These are phyloP conservation scores for Lathyrus oleraceus DNA, from an alignment of 306 rosid species.

Conservation along the genomic window DNA sequence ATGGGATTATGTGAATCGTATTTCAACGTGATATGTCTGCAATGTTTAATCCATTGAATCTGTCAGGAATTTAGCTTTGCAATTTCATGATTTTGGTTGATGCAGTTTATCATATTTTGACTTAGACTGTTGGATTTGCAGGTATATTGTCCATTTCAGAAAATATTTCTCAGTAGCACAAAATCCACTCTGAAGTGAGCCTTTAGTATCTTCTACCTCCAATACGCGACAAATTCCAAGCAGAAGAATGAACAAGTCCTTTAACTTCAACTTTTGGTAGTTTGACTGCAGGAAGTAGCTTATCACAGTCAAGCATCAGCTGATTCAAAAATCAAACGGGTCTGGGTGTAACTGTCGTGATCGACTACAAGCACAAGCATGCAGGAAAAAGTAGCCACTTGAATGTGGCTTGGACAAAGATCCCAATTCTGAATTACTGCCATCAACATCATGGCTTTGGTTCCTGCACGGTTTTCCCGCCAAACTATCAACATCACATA, in stretches of 20 bases:
- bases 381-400: constrained; percentile 83
- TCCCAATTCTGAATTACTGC: constrained; percentile 38
- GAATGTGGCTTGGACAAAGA: constrained; percentile 57
- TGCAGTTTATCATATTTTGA: too few species aligned
- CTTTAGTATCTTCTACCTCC: constrained; percentile 87
- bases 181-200: constrained; percentile 92
- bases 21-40: too few species aligned
- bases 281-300: constrained; percentile 71
- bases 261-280: constrained; percentile 54
- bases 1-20: too few species aligned
- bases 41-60: too few species aligned
- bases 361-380: constrained; percentile 94
- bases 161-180: constrained; percentile 69
- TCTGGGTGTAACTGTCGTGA: constrained; percentile 65
- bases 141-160: constrained; percentile 62
- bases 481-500: constrained; percentile 90
- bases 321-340: constrained; percentile 89
- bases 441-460: constrained; percentile 67
- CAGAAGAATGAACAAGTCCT: constrained; percentile 59
- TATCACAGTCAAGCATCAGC: constrained; percentile 81
- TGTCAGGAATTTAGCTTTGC: too few species aligned
- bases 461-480: constrained; percentile 91
- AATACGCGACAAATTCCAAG: constrained; percentile 86
- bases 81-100: too few species aligned
- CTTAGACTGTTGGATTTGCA: too few species aligned